These are phyloP conservation scores for Fusarium sp. DNA, from an alignment of 2,329 filamentous ascomycete genomes.

Conservation along the genomic window DNA sequence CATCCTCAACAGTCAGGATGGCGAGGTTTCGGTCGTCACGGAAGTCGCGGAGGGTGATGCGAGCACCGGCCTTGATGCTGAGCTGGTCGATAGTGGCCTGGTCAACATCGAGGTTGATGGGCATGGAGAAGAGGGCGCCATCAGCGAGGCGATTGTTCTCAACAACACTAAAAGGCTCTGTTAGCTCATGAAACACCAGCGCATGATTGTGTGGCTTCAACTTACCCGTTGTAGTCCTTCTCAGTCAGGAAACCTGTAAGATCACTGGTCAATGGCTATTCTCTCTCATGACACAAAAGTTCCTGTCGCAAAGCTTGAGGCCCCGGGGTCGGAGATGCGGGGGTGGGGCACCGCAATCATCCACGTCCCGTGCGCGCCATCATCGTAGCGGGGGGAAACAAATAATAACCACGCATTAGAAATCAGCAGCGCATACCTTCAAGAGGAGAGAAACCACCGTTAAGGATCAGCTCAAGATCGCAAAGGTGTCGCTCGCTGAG, in stretches of 20 bases:
- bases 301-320: constrained; percentile 23
- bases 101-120: constrained; percentile 91
- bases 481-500: constrained; percentile 96
- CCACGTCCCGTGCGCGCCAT: constrained; percentile 35
- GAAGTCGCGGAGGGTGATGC: constrained; percentile 92
- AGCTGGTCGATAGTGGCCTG: constrained; percentile 81
- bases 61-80: constrained; percentile 83
- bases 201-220: constrained; percentile 12
- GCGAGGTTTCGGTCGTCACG: constrained; percentile 96
- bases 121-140: constrained; percentile 95
- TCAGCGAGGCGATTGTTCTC: constrained; percentile 87
- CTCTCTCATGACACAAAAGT: constrained; percentile 8
- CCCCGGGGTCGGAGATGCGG: constrained; percentile 40
- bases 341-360: constrained; percentile 41
- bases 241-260: constrained; percentile 92
- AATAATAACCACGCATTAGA: constrained; percentile 1
- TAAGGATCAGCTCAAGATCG: constrained; percentile 97
- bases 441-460: constrained; percentile 96
- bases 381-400: constrained; percentile 25
- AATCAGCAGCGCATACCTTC: constrained; percentile 77
- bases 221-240: constrained; percentile 94
- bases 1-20: constrained; percentile 94
- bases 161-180: constrained; percentile 77
- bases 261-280: constrained; percentile 32
- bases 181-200: constrained; percentile 45